Conservation (phyloP, 176 grass and related monocot genomes). For the Echinochloa phyllopogon region DNA sequence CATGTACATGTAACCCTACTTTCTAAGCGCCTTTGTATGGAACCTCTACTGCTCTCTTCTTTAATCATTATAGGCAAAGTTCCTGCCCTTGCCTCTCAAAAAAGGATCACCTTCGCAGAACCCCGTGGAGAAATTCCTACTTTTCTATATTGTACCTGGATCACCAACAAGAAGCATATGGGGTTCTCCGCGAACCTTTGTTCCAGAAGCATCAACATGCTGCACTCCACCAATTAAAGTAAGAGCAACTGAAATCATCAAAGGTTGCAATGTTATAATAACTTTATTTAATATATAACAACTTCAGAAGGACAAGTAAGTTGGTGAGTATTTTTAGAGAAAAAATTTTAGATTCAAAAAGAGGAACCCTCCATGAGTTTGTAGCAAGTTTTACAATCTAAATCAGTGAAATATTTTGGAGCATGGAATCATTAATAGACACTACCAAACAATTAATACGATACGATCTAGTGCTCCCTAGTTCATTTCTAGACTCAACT, state of each 20-base stretch:
- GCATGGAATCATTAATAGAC: neutral
- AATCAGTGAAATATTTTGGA: neutral
- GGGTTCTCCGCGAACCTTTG: constrained; percentile 91
- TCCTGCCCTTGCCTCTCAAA: neutral
- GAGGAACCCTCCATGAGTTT: neutral
- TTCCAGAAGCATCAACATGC: constrained; percentile 85
- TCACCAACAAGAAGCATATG: constrained; percentile 99
- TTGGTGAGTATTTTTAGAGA: neutral
- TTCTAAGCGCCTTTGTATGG: neutral
- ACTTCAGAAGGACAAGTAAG: neutral
- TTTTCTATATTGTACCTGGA: constrained; percentile 69
- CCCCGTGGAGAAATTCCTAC: neutral
- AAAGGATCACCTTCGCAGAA: neutral
- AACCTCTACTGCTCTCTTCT: neutral
- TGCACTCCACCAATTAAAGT: constrained; percentile 96
- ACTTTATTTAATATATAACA: neutral
- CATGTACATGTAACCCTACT: neutral
- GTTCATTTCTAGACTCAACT: neutral
- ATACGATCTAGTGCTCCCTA: neutral
- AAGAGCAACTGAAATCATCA: constrained; percentile 78
- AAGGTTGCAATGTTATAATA: constrained; percentile 17
- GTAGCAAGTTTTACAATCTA: neutral
- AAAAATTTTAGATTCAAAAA: neutral
- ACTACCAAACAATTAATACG: neutral
- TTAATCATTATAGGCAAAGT: neutral